These are phyloP conservation scores for Camelina laxa DNA, from an alignment of 345 rosid genomes.

Conservation along the genomic window DNA sequence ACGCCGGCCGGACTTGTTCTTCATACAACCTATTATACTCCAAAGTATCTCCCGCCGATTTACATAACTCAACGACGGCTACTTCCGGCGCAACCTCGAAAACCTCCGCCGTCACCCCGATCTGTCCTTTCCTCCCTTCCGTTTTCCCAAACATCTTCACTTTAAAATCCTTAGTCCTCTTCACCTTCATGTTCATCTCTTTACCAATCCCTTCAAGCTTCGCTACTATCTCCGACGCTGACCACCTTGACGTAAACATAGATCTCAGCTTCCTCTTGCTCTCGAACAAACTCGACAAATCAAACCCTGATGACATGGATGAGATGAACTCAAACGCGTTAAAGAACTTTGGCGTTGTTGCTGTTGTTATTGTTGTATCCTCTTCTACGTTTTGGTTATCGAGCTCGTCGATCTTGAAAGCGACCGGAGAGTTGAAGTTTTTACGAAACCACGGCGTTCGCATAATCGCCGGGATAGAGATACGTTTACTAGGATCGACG, in stretches of 20 bases:
- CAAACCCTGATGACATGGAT: constrained; percentile 82
- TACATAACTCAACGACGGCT: constrained; percentile 69
- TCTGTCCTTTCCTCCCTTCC: constrained; percentile 66
- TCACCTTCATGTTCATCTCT: constrained; percentile 58
- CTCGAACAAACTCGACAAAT: constrained; percentile 75
- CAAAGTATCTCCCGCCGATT: constrained; percentile 71
- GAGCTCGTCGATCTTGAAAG: constrained; percentile 36
- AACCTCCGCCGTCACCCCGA: constrained; percentile 67
- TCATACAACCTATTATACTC: constrained; percentile 60
- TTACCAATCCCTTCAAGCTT: constrained; percentile 63
- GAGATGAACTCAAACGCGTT: constrained; percentile 81
- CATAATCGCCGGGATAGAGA: constrained; percentile 67
- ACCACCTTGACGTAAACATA: constrained; percentile 64
- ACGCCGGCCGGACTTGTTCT: constrained; percentile 68
- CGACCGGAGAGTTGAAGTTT: constrained; percentile 47
- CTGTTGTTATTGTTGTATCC: not conserved
- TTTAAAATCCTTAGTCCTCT: constrained; percentile 54
- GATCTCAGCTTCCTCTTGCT: constrained; percentile 53
- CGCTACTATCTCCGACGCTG: constrained; percentile 51
- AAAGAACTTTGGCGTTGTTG: constrained; percentile 45
- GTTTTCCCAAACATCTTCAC: constrained; percentile 51
- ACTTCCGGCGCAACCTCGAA: constrained; percentile 68
- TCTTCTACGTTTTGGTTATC: not conserved
- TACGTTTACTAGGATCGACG: constrained; percentile 60
- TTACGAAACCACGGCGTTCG: constrained; percentile 69